Evolutionary conservation across 78 protist species (phyloP).

Genomic region (Fonticula alba): DNA sequence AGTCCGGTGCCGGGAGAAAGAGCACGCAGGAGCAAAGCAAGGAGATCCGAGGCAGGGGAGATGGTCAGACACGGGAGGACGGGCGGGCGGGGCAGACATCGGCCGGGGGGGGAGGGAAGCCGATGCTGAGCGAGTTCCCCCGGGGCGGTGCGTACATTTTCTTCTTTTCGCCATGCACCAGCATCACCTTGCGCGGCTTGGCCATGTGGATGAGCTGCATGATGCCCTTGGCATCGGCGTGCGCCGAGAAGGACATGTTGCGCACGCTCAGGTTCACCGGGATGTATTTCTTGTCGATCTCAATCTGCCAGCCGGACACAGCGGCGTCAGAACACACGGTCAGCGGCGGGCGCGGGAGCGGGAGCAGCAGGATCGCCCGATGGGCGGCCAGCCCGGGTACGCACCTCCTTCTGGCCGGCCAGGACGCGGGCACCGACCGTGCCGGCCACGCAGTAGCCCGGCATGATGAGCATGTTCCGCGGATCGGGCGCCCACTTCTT

Average conservation of each 20-base stretch:
- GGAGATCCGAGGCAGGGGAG: background rate
- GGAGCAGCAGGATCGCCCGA: background rate
- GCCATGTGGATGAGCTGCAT: conserved; percentile 46
- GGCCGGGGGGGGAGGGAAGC: background rate
- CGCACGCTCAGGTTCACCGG: conserved; percentile 35
- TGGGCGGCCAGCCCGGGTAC: background rate
- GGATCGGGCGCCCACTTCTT: conserved; percentile 49
- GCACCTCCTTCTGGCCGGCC: background rate
- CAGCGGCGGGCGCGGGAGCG: background rate
- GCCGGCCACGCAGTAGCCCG: conserved; percentile 89
- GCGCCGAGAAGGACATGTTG: conserved; percentile 69
- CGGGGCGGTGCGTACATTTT: conserved; percentile 40
- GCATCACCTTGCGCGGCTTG: conserved; percentile 61
- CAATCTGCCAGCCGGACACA: conserved; percentile 10
- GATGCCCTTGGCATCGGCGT: conserved; percentile 92
- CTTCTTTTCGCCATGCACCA: conserved; percentile 89
- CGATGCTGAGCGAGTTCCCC: background rate
- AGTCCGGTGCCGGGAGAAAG: background rate
- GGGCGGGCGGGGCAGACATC: background rate
- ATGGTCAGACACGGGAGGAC: background rate
- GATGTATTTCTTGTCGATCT: conserved; percentile 33
- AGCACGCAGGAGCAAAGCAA: background rate
- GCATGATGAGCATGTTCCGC: conserved; percentile 72
- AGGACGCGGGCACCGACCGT: conserved; percentile 73
- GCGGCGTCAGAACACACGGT: background rate